Evolutionary conservation across 2,329 filamentous ascomycete genomes (phyloP), one percentile per base, ranked within the genome.

Genomic region (Ceratocystis alfenasii): DNA sequence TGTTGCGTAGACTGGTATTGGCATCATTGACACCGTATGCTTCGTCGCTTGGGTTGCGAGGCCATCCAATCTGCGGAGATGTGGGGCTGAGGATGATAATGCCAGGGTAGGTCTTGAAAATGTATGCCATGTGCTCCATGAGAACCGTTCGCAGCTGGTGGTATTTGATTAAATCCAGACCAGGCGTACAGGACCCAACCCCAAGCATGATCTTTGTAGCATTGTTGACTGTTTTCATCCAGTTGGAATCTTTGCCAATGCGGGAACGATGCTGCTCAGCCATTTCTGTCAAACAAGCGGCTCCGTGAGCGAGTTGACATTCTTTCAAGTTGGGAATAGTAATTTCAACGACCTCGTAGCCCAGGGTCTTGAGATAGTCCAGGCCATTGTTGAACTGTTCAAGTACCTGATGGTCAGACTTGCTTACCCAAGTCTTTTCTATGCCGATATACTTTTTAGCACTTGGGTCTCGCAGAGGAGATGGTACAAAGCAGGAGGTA

Each of bases 41-140:
- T 17, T 85, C 77, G 50, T 88, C 86, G 7, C 77, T 80, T 1
- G 79, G 75, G 10, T 74, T 68, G 28, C 86, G 84, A 53, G 83
- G 82, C 88, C 89, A 95, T 10, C 91, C 91, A 0, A 84, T 79
- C 67, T 87, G 82, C 0, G 91, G 89, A 2, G 84, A 83, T 0
- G 90, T 91, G 0, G 92, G 92, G 1, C 87, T 88, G 53, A 95
- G 77, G 68, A 96, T 84, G 44, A 96, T 76, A 68, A 96, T 76
- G 28, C 88, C 89, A 0, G 90, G 89, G 71, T 95, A 76, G 66
- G 80, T 76, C 70, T 83, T 76, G 76, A 86, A 96, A 1, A 95
- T 77, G 70, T 81, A 79, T 0, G 88, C 83, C 10, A 95, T 78
- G 74, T 95, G 90, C 45, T 82, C 79, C 90, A 95, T 95, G 65